A percentile compares a stretch with the other conserved stretches of the same genome.
Evolutionary conservation across 768 basidiomycete genomes (phyloP).

Genomic region (Psilocybe azurescens): DNA sequence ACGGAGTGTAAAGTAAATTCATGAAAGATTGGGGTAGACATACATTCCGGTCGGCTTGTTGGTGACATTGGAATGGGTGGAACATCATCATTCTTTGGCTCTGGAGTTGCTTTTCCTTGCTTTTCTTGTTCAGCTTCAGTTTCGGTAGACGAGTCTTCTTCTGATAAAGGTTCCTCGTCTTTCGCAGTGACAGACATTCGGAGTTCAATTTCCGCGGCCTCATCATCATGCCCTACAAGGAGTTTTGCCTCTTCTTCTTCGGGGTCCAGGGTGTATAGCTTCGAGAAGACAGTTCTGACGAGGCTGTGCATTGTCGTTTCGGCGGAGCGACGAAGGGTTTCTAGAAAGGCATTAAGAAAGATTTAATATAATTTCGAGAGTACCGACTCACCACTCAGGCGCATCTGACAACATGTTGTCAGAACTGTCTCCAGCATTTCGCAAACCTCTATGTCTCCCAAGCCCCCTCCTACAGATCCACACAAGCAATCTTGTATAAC

Average conservation of each 20-base stretch:
- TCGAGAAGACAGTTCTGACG: constrained; percentile 80
- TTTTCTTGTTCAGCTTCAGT: constrained; percentile 17
- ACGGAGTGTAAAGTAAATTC: constrained; percentile 6
- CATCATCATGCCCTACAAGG: constrained; percentile 50
- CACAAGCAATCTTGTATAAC: constrained; percentile 88
- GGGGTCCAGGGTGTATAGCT: constrained; percentile 72
- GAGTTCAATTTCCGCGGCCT: constrained; percentile 56
- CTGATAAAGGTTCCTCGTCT: constrained; percentile 28
- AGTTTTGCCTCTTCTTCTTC: constrained; percentile 72
- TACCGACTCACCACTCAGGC: constrained; percentile 80
- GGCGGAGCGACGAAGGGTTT: constrained; percentile 85
- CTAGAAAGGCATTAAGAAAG: constrained; percentile 42
- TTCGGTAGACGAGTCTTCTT: constrained; percentile 19
- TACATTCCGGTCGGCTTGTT: constrained; percentile 47
- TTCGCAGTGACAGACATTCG: constrained; percentile 61
- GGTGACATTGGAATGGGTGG: constrained; percentile 29
- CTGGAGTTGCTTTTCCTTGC: constrained; percentile 6
- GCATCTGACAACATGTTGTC: constrained; percentile 96
- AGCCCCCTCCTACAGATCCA: constrained; percentile 64
- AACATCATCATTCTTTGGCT: constrained; percentile 17
- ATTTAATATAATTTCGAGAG: constrained; percentile 9
- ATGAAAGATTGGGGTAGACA: constrained; percentile 19
- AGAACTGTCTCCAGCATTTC: constrained; percentile 98
- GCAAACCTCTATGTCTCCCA: constrained; percentile 95
- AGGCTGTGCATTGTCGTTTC: constrained; percentile 90